A percentile compares a stretch with the other conserved stretches of the same genome.
Evolutionary conservation across 169 alveolate species (phyloP).

Genomic region (Plasmodium relictum): DNA sequence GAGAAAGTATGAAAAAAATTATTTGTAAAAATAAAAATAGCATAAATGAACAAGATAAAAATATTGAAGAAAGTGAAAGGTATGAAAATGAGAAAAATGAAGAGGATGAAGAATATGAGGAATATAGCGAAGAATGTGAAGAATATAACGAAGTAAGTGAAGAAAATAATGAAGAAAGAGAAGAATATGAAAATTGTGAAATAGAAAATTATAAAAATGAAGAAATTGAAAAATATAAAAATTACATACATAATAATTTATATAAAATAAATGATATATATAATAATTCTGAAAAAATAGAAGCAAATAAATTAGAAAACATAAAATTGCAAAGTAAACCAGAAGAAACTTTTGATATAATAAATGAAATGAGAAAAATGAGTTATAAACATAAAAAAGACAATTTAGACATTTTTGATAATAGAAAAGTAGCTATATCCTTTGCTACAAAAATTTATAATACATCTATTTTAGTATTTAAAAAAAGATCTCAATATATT

Average conservation of each 20-base stretch:
- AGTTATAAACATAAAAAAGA: constrained; percentile 72
- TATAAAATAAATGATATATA: neutral
- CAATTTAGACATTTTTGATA: neutral
- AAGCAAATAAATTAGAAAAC: neutral
- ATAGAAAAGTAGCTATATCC: constrained; percentile 80
- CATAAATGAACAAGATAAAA: constrained; percentile 92
- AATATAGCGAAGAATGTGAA: constrained; percentile 23
- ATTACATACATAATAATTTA: neutral
- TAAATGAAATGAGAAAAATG: constrained; percentile 26
- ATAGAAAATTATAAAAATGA: neutral
- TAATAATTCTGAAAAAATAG: constrained; percentile 1
- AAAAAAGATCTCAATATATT: constrained; percentile 98
- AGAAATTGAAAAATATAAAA: neutral
- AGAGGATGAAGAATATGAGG: constrained; percentile 1
- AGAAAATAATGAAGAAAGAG: neutral
- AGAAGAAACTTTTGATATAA: constrained; percentile 51
- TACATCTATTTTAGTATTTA: constrained; percentile 98
- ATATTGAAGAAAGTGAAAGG: constrained; percentile 5
- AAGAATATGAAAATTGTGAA: neutral
- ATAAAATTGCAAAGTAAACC: neutral
- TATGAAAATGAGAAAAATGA: constrained; percentile 6
- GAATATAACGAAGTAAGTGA: neutral
- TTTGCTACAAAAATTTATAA: constrained; percentile 98
- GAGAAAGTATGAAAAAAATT: neutral
- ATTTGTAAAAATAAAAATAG: constrained; percentile 70